Evolutionary conservation across 768 basidiomycete genomes (phyloP).

Genomic region (Leccinum boreale): DNA sequence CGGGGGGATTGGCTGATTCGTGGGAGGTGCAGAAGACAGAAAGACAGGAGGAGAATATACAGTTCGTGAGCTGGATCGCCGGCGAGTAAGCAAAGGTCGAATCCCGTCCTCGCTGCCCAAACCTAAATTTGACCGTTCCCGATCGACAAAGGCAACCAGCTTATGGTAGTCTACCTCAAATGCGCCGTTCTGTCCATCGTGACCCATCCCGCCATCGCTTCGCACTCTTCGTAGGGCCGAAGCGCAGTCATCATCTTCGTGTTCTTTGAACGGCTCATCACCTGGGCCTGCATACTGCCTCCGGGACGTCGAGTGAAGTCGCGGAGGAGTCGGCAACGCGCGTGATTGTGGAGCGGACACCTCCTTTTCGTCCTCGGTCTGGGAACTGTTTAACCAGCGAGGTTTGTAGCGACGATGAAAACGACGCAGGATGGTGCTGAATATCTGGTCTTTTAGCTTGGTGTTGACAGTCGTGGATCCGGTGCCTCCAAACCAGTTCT

Average conservation of each 20-base stretch:
- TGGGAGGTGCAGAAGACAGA: constrained; percentile 26
- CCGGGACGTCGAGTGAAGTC: constrained; percentile 16
- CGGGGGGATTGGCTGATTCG: constrained; percentile 33
- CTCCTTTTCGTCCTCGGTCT: constrained; percentile 59
- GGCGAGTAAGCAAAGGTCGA: constrained; percentile 30
- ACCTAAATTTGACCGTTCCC: constrained; percentile 17
- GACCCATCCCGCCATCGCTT: constrained; percentile 52
- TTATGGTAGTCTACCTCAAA: constrained; percentile 44
- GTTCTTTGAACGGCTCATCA: constrained; percentile 41
- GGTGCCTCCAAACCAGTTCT: constrained; percentile 77
- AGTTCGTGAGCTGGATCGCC: constrained; percentile 43
- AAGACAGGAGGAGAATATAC: constrained; percentile 25
- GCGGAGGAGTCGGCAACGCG: constrained; percentile 1
- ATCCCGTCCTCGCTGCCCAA: constrained; percentile 21
- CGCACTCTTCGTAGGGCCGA: constrained; percentile 57
- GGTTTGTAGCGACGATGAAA: constrained; percentile 50
- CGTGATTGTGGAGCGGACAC: constrained; percentile 42
- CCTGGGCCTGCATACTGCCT: constrained; percentile 25
- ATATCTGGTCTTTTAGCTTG: constrained; percentile 92
- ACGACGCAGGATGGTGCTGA: constrained; percentile 80
- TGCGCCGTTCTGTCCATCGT: constrained; percentile 34
- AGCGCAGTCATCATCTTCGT: constrained; percentile 36
- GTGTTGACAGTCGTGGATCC: constrained; percentile 94
- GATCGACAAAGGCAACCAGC: constrained; percentile 20
- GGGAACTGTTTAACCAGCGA: constrained; percentile 34